A percentile compares a stretch with the other conserved stretches of the same genome.
phyloP scores from a whole-genome alignment of 495 filamentous ascomycete species.

The Darksidea phi region DNA sequence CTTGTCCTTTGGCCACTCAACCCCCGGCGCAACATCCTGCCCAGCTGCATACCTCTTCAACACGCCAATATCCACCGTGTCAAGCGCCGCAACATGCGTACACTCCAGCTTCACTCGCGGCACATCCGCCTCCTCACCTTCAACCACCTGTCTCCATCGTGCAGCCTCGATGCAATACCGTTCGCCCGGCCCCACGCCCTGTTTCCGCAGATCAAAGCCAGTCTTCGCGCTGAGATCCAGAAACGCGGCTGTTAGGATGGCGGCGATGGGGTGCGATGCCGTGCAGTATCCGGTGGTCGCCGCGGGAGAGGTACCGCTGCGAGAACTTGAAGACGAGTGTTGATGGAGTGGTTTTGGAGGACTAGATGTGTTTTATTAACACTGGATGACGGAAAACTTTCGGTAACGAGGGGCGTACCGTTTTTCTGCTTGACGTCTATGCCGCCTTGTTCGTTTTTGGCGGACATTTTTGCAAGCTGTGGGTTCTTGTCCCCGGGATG shows the following conservation, averaged over 20 bases:
- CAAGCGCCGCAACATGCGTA: not conserved
- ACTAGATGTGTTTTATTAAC: not conserved
- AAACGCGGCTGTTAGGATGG: conserved; percentile 2
- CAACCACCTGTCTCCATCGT: not conserved
- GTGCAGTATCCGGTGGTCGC: not conserved
- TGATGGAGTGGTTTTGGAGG: not conserved
- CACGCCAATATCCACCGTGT: not conserved
- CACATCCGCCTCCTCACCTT: not conserved
- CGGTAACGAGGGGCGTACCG: not conserved
- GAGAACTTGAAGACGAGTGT: no score
- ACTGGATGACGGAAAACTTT: conserved; percentile 4
- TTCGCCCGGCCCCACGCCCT: not conserved
- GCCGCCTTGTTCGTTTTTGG: conserved; percentile 2
- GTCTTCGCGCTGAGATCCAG: not conserved
- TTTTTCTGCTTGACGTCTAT: conserved; percentile 7
- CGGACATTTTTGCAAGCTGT: no score
- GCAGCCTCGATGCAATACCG: not conserved
- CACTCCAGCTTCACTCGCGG: conserved; percentile 5
- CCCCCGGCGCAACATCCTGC: not conserved
- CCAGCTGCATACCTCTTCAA: not conserved
- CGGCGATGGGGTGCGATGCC: conserved; percentile 11
- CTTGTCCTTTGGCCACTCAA: not conserved
- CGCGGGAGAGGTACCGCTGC: not conserved
- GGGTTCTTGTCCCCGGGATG: no score
- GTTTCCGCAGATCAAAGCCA: conserved; percentile 5